Evolutionary conservation across 2,329 filamentous ascomycete genomes (phyloP), one percentile per base, ranked within the genome.

Genomic region (Colletotrichum agaves): DNA sequence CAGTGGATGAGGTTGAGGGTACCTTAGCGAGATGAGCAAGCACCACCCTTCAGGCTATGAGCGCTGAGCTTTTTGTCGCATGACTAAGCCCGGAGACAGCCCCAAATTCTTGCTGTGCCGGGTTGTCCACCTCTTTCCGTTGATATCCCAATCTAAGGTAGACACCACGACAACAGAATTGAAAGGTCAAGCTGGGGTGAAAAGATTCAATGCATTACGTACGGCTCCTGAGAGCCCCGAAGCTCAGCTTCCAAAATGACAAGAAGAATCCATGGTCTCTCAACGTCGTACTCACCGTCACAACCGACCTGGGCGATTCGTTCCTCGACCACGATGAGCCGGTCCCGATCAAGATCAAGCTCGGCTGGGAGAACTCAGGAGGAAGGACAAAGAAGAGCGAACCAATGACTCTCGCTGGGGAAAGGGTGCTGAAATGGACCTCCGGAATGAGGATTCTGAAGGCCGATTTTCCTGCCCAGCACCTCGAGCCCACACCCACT

Each of bases 221-320:
- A 64, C 82, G 86, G 43, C 80, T 88, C 5, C 76, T 88, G 35
- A 80, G 86, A 13, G 79, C 83, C 2, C 83, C 83, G 2, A 79
- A 78, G 70, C 73, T 84, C 49, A 73, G 75, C 0, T 72, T 58
- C 21, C 64, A 70, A 12, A 67, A 62, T 41, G 71, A 12, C 59
- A 72, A 66, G 66, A 71, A 50, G 70, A 70, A 66, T 70, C 53
- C 53, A 4, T 68, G 65, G 65, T 77, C 71, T 17, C 72, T 85
- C 7, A 79, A 80, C 55, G 72, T 88, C 3, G 78, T 86, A 1
- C 76, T 89, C 68, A 83, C 85, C 67, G 82, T 89, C 71, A 87
- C 85, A 11, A 88, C 86, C 12, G 86, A 89, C 67, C 79, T 88
- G 1, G 85, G 86, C 35, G 87, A 89, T 72, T 79, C 84, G 0